Evolutionary conservation across 257 asterid species (phyloP).

Genomic region (Solanum ossicruentum): DNA sequence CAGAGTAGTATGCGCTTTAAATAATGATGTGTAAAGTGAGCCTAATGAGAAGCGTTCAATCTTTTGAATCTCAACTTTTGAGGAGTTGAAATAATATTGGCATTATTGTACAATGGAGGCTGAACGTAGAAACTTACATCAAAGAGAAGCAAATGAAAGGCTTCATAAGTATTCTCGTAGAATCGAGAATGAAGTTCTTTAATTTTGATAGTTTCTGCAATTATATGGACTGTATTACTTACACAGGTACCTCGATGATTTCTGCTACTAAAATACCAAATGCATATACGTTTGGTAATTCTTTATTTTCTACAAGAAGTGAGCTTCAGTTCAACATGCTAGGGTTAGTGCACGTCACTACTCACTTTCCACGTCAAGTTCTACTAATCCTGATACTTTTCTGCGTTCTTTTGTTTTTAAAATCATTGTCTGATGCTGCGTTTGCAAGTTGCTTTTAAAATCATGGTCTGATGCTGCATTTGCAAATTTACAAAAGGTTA

Average conservation of each 20-base stretch:
- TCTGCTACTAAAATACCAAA: not conserved
- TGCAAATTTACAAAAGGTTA: not conserved
- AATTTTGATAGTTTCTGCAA: not conserved
- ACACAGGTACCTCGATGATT: not conserved
- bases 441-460: not conserved
- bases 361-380: not conserved
- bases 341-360: not conserved
- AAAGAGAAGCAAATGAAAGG: not conserved
- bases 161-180: not conserved
- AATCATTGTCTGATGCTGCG: not conserved
- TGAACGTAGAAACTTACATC: not conserved
- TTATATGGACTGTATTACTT: not conserved
- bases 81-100: not conserved
- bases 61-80: not conserved
- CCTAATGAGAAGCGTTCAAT: not conserved
- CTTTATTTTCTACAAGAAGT: not conserved
- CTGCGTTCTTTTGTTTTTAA: not conserved
- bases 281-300: not conserved
- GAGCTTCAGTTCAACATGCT: not conserved
- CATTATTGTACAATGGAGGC: not conserved
- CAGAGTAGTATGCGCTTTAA: not conserved
- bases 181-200: not conserved
- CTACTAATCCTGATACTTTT: not conserved
- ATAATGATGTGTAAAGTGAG: not conserved
- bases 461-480: not conserved